Evolutionary conservation across 1,284 basidiomycete species (phyloP), one percentile per base, ranked within the genome.

Genomic region (Lignosus rhinocerotis): DNA sequence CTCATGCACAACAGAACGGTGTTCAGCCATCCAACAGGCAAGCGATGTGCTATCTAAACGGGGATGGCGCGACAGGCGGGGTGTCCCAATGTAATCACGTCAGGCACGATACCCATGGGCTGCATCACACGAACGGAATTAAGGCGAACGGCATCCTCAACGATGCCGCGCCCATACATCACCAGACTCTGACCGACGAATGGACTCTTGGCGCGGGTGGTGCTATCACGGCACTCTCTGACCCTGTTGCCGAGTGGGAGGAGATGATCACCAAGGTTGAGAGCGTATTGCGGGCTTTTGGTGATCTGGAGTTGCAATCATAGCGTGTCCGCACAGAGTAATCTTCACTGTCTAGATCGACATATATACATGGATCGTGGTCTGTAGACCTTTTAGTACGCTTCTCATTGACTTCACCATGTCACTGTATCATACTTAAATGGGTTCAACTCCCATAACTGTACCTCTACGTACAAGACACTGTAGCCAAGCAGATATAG

Each of bases 151-250:
- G 19, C 31, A 12, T 39, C 52, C 5, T 51, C 32, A 48, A 43
- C 39, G 36, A 45, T 39, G 25, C 19, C 21, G 8, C 17, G 1
- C 16, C 10, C 16, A 21, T 38, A 17, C 11, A 10, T 9, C 11
- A 8, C 21, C 3, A 45, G 8, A 6, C 47, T 11, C 39, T 34
- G 7, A 64, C 61, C 6, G 88, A 91, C 66, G 78, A 84, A 50
- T 92, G 90, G 90, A 75, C 77, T 1, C 76, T 98, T 43, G 96
- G 96, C 32, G 95, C 95, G 6, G 96, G 96, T 19, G 96, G 96
- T 33, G 96, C 96, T 3, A 96, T 99, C 65, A 98, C 96, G 7
- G 94, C 93, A 41, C 80, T 98, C 14, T 98, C 96, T 2, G 87
- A 95, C 60, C 81, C 90, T 5, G 82, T 87, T 33, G 86, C 83